A percentile compares a stretch with the other conserved stretches of the same genome.
Conservation (phyloP, 2,329 filamentous ascomycete genomes). For the Diaporthe helianthi region DNA sequence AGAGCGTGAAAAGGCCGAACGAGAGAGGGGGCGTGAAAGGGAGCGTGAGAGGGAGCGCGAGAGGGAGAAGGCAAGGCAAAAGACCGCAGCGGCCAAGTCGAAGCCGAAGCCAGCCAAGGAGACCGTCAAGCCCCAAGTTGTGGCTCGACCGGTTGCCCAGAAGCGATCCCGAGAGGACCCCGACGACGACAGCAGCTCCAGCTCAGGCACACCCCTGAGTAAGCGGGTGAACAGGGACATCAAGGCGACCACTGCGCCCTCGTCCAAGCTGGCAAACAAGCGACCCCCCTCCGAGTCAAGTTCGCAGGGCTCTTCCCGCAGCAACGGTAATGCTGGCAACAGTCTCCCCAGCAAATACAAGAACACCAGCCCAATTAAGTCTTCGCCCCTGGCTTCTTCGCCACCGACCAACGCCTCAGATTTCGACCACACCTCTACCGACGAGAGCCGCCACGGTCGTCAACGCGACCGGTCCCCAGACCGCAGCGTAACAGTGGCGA, state of each 20-base stretch:
- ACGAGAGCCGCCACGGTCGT: slow-evolving; percentile 33
- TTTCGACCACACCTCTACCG: slow-evolving; percentile 52
- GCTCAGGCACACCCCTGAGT: slow-evolving; percentile 63
- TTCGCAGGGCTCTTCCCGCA: slow-evolving; percentile 55
- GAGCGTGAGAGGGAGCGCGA: slow-evolving; percentile 28
- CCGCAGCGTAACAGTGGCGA: slow-evolving; percentile 38
- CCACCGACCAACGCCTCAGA: slow-evolving; percentile 72
- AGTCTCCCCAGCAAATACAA: slow-evolving; percentile 54
- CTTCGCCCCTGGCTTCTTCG: slow-evolving; percentile 70
- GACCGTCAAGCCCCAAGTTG: slow-evolving; percentile 41
- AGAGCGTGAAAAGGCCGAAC: slow-evolving; percentile 16
- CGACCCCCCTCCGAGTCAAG: slow-evolving; percentile 48
- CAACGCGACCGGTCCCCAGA: slow-evolving; percentile 36
- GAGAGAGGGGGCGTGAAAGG: background rate
- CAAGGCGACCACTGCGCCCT: slow-evolving; percentile 36
- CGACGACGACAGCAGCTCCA: slow-evolving; percentile 64
- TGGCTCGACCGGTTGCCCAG: slow-evolving; percentile 42
- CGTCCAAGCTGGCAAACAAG: slow-evolving; percentile 31
- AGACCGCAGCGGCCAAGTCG: slow-evolving; percentile 40
- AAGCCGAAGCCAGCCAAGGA: slow-evolving; percentile 49
- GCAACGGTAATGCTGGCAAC: slow-evolving; percentile 33
- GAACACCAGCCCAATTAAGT: slow-evolving; percentile 66
- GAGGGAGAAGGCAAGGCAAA: slow-evolving; percentile 40
- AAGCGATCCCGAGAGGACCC: slow-evolving; percentile 61
- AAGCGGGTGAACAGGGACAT: slow-evolving; percentile 61